Evolutionary conservation across 208 protist genomes (phyloP).

Genomic region (Zelonia costaricensis): DNA sequence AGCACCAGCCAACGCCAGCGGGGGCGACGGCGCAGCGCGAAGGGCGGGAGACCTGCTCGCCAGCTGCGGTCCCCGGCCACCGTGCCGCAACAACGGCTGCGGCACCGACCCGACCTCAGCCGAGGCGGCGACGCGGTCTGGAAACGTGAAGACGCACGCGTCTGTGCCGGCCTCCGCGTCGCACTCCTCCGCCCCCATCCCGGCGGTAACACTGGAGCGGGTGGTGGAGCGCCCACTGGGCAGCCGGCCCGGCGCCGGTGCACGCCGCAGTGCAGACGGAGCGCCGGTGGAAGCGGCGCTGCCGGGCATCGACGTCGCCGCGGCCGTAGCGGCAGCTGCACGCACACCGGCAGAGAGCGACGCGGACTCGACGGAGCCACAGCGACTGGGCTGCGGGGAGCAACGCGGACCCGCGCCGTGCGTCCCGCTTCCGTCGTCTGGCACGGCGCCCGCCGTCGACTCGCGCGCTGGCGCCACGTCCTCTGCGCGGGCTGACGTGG

Average conservation of each 20-base stretch:
- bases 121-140: conserved; percentile 11
- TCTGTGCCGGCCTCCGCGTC: background rate
- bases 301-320: background rate
- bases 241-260: background rate
- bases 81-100: no score
- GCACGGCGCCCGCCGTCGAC: no score
- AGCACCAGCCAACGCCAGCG: background rate
- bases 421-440: no score
- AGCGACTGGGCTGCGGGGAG: background rate
- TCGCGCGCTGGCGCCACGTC: background rate
- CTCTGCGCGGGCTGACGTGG: background rate
- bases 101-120: no score
- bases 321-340: background rate
- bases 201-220: conserved; percentile 6
- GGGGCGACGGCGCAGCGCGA: no score
- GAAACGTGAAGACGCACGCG: conserved; percentile 19
- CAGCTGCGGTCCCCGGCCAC: no score
- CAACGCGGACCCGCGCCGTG: no score
- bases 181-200: background rate
- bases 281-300: background rate
- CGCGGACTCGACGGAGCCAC: conserved; percentile 17
- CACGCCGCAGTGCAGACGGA: no score
- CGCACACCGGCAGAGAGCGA: conserved; percentile 13
- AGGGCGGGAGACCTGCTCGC: no score
- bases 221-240: conserved; percentile 19